A percentile compares a stretch with the other conserved stretches of the same genome.
Conservation (phyloP, 768 basidiomycete species). For the Termitomyces sp. region DNA sequence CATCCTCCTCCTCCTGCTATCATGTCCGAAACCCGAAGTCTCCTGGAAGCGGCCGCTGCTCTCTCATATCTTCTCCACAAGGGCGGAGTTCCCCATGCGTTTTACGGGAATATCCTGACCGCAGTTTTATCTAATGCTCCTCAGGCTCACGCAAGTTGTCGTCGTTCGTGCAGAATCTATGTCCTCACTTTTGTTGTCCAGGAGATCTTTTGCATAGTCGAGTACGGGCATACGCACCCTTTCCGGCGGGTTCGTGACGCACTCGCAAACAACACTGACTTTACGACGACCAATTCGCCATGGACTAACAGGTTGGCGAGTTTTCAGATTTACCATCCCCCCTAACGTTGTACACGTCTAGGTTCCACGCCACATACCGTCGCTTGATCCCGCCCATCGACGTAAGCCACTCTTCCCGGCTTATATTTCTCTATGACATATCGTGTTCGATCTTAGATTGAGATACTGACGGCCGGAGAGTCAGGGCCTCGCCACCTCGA, state of each 20-base stretch:
- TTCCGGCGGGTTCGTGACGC: conserved; percentile 82
- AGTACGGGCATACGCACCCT: conserved; percentile 66
- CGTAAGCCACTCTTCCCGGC: conserved; percentile 33
- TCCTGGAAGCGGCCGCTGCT: conserved; percentile 71
- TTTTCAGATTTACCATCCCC: not conserved
- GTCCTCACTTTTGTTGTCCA: conserved; percentile 23
- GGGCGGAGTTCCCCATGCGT: conserved; percentile 68
- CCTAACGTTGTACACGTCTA: conserved; percentile 22
- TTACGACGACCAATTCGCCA: conserved; percentile 68
- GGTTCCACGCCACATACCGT: conserved; percentile 72
- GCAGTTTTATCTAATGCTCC: conserved; percentile 63
- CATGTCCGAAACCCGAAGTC: conserved; percentile 70
- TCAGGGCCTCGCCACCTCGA: conserved; percentile 74
- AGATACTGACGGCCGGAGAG: conserved; percentile 79
- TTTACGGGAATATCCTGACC: conserved; percentile 70
- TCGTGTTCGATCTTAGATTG: conserved; percentile 46
- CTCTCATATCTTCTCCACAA: conserved; percentile 61
- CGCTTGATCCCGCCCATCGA: conserved; percentile 74
- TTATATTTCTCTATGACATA: conserved; percentile 1
- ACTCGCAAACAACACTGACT: conserved; percentile 54
- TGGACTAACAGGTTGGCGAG: conserved; percentile 74
- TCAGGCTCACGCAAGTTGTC: conserved; percentile 55
- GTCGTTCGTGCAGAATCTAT: not conserved
- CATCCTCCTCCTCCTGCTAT: conserved; percentile 22
- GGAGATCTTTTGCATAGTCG: conserved; percentile 85